Percentiles rank a stretch among this genome's conserved stretches.
These are phyloP conservation scores for Lathyrus aphaca DNA, from an alignment of 306 rosid species.

Conservation along the genomic window DNA sequence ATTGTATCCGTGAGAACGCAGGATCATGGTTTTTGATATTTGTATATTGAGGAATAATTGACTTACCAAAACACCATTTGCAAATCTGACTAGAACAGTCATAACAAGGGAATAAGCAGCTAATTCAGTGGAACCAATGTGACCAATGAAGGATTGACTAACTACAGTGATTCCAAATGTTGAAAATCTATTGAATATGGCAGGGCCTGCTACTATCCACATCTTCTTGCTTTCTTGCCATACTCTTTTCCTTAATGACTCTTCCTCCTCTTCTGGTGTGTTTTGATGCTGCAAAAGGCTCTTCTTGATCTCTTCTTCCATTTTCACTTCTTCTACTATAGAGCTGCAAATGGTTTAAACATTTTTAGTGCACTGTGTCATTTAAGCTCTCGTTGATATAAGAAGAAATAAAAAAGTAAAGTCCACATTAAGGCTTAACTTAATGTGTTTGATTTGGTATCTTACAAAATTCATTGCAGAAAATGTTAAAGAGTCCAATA, in stretches of 20 bases:
- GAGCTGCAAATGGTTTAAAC: slow-evolving; percentile 18
- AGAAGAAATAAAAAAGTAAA: too few relatives aligned
- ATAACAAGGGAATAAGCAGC: slow-evolving; percentile 60
- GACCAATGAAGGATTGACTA: slow-evolving; percentile 54
- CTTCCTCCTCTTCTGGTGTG: slow-evolving; percentile 31
- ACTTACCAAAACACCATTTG: slow-evolving; percentile 60
- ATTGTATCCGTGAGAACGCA: not conserved
- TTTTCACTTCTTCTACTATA: slow-evolving; percentile 7
- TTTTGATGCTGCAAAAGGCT: slow-evolving; percentile 37
- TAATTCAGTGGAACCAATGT: slow-evolving; percentile 57
- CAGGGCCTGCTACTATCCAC: slow-evolving; percentile 66
- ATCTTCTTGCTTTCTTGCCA: slow-evolving; percentile 61
- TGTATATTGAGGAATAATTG: not conserved
- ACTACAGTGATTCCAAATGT: slow-evolving; percentile 52
- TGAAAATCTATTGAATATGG: slow-evolving; percentile 56
- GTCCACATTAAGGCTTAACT: too few relatives aligned
- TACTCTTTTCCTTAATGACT: slow-evolving; percentile 40
- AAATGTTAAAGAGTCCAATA: too few relatives aligned
- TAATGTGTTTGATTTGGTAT: too few relatives aligned
- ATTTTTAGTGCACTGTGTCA: not conserved
- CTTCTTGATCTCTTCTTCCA: slow-evolving; percentile 43
- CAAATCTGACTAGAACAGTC: slow-evolving; percentile 57
- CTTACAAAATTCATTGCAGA: too few relatives aligned
- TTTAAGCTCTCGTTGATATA: too few relatives aligned
- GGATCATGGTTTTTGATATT: too few relatives aligned